These are phyloP conservation scores for Simmondsia chinensis DNA, from an alignment of 148 eudicot species.

Conservation along the genomic window DNA sequence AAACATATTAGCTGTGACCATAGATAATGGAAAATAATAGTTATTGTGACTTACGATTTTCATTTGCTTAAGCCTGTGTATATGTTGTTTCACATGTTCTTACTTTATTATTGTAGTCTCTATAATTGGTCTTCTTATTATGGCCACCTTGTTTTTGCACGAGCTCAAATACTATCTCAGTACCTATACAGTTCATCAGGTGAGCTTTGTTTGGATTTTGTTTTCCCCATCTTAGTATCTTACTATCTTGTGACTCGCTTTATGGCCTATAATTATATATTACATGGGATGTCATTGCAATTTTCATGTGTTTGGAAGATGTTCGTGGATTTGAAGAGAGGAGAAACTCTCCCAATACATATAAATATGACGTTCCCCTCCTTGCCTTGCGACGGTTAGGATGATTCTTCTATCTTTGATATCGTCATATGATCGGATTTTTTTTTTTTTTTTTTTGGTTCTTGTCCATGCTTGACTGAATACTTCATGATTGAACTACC, in stretches of 20 bases:
- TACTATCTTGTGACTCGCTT: background rate
- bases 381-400: slow-evolving; percentile 91
- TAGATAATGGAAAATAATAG: too few relatives aligned
- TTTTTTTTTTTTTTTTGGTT: background rate
- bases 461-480: background rate
- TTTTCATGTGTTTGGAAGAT: slow-evolving; percentile 42
- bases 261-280: background rate
- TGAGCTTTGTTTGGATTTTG: slow-evolving; percentile 14
- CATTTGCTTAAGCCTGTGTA: background rate
- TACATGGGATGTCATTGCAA: slow-evolving; percentile 3
- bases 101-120: slow-evolving; percentile 46
- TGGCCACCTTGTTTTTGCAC: slow-evolving; percentile 83
- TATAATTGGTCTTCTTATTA: slow-evolving; percentile 77
- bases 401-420: slow-evolving; percentile 1
- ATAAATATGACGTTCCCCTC: slow-evolving; percentile 96
- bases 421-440: background rate
- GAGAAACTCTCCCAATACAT: slow-evolving; percentile 98
- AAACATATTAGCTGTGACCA: too few relatives aligned
- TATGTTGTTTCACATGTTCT: background rate
- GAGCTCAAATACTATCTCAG: slow-evolving; percentile 86
- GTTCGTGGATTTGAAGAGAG: slow-evolving; percentile 94
- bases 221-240: background rate
- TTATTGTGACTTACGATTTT: too few relatives aligned
- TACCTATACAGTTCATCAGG: slow-evolving; percentile 90
- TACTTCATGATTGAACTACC: slow-evolving; percentile 1